Base-by-base conservation (phyloP, 164 flowering plant species). In the Dillenia turbinata region DNA sequence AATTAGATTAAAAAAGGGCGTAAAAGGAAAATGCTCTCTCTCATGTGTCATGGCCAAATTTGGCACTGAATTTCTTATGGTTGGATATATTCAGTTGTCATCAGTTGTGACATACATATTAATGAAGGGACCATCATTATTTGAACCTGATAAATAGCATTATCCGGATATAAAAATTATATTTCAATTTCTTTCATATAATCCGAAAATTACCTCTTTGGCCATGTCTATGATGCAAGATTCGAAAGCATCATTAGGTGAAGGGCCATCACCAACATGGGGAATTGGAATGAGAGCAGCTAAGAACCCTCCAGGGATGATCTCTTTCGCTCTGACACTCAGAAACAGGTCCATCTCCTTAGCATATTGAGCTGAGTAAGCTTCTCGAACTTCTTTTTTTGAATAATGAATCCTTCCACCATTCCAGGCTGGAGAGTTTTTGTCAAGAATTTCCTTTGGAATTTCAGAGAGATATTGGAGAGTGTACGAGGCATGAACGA, bases 221-320 rank as follows among this genome's bases (percentile, higher is more conserved):
- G 49, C 58, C 58, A 64, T 61, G 40, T 69, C 68, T 50, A 22
- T 40, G 33, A 60, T 57, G 40, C 44, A 19, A 64, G 63, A 59
- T 43, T 64, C 73, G 13, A 60, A 44, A 14, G 56, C 46, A 8
- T 51, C 51, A 53, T 52, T 19, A 0, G 52, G 57, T 22, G 69
- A 59, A 12, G 8, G 49, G 12, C 40, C 9, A 13, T 13, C 26
- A 13, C 50, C 64, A 51, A 67, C 62, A 0, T 64, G 66, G 9
- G 54, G 40, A 11, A 45, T 58, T 2, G 47, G 52, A 16, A 68
- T 9, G 1, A 64, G 2, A 47, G 71, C 54, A 33, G 49, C 69
- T 78, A 74, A 61, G 8, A 74, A 24, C 10, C 81, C 81, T 22
- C 75, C 73, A 19, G 9, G 47, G 1, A 64, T 77, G 49, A 78